Percentiles rank a stretch among this genome's conserved stretches.
Conservation (phyloP, 75 land plant species). For the Ceratopteris richardii region DNA sequence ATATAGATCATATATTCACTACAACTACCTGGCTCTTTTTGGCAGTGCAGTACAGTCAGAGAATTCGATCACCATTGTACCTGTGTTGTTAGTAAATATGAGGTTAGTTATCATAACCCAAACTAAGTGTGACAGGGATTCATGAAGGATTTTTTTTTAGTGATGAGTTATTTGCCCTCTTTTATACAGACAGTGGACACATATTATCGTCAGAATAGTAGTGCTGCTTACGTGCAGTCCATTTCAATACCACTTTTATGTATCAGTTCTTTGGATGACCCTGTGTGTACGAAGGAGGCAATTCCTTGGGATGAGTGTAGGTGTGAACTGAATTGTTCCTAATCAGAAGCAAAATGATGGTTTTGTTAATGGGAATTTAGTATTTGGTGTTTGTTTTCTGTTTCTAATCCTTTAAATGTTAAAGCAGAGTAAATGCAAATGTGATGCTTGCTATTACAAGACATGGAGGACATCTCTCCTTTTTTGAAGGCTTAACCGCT, state of each 20-base stretch:
- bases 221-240: conserved; percentile 53
- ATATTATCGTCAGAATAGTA: conserved; percentile 81
- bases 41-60: conserved; percentile 67
- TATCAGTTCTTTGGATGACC: conserved; percentile 91
- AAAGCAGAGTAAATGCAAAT: conserved; percentile 70
- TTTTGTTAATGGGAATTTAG: no score
- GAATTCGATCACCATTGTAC: conserved; percentile 88
- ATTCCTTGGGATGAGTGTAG: conserved; percentile 99
- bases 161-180: background rate
- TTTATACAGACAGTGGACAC: conserved; percentile 84
- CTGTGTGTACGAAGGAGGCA: conserved; percentile 90
- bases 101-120: conserved; percentile 38
- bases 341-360: background rate
- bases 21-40: background rate
- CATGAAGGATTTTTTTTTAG: background rate
- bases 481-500: conserved; percentile 75
- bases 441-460: conserved; percentile 63
- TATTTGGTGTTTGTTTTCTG: no score
- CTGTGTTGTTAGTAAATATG: conserved; percentile 62
- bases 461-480: conserved; percentile 96
- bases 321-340: conserved; percentile 20
- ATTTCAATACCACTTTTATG: conserved; percentile 85
- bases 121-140: background rate
- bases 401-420: background rate
- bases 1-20: no score